A percentile compares a stretch with the other conserved stretches of the same genome.
These are phyloP conservation scores for Trichoderma citrinoviride DNA, from an alignment of 2,329 filamentous ascomycete species.

Conservation along the genomic window DNA sequence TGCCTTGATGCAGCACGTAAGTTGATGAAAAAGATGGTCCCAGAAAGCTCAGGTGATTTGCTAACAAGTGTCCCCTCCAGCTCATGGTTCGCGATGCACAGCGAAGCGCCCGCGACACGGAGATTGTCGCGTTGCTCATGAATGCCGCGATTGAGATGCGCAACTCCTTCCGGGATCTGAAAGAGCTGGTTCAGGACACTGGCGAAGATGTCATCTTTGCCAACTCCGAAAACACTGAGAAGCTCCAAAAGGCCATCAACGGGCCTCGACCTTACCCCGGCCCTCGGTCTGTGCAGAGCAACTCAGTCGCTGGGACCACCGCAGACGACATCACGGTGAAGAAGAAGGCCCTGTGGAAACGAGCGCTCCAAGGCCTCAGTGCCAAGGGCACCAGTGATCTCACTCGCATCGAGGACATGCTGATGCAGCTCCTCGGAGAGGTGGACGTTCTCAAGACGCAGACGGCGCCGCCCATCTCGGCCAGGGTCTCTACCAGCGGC, in stretches of 20 bases:
- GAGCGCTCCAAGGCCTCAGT: slow-evolving; percentile 87
- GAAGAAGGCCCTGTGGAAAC: slow-evolving; percentile 89
- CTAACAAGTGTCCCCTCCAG: slow-evolving; percentile 35
- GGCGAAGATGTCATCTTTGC: slow-evolving; percentile 81
- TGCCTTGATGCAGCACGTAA: slow-evolving; percentile 91
- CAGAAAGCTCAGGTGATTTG: not conserved
- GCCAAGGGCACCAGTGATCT: slow-evolving; percentile 86
- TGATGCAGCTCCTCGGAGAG: slow-evolving; percentile 87
- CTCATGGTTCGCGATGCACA: slow-evolving; percentile 96
- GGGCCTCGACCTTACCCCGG: slow-evolving; percentile 82
- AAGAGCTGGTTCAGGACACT: slow-evolving; percentile 84
- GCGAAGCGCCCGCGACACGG: slow-evolving; percentile 91
- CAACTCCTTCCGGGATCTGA: slow-evolving; percentile 93
- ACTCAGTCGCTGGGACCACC: slow-evolving; percentile 52
- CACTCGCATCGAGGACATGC: slow-evolving; percentile 83
- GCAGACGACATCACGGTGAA: slow-evolving; percentile 64
- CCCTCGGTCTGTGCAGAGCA: slow-evolving; percentile 58
- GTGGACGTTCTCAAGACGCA: slow-evolving; percentile 78
- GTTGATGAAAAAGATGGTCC: slow-evolving; percentile 31
- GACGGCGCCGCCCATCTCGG: slow-evolving; percentile 40
- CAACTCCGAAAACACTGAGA: slow-evolving; percentile 82
- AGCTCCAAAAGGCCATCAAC: slow-evolving; percentile 76
- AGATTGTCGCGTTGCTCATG: slow-evolving; percentile 92
- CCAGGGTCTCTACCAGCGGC: slow-evolving; percentile 43
- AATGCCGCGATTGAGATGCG: slow-evolving; percentile 95